These are phyloP conservation scores for Gnomoniopsis smithogilvyi DNA, from an alignment of 2,329 filamentous ascomycete species.

Conservation along the genomic window DNA sequence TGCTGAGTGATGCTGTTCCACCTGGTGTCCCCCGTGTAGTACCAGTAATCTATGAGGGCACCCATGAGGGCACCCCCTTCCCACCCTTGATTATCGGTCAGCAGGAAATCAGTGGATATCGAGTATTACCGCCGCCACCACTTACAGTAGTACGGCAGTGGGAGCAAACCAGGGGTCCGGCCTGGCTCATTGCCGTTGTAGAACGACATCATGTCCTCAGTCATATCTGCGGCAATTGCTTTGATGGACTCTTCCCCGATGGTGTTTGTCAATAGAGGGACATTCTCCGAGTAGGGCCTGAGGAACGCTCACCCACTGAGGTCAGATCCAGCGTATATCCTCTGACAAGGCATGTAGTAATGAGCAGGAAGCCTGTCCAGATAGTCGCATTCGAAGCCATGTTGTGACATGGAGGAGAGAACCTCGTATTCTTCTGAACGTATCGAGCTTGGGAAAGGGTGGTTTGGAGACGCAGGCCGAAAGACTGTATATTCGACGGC, in stretches of 20 bases:
- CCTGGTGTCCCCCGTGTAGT: constrained; percentile 69
- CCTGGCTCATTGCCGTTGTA: constrained; percentile 49
- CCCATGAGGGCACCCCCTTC: constrained; percentile 71
- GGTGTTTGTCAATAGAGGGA: background rate
- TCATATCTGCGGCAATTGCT: constrained; percentile 45
- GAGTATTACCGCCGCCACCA: constrained; percentile 4
- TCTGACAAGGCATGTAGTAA: background rate
- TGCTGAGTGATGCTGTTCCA: constrained; percentile 68
- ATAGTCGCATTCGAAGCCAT: background rate
- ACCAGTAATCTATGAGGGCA: constrained; percentile 79
- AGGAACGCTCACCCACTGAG: background rate
- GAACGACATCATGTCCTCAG: constrained; percentile 47
- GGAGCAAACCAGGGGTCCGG: constrained; percentile 48
- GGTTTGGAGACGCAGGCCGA: background rate
- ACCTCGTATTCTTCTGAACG: background rate
- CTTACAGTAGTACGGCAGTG: constrained; percentile 54
- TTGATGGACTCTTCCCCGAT: constrained; percentile 45
- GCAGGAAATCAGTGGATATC: constrained; percentile 1
- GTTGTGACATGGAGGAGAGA: background rate
- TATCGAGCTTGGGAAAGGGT: background rate
- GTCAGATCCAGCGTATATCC: constrained; percentile 5
- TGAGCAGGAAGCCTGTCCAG: background rate
- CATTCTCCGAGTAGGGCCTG: background rate
- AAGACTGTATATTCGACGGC: too few relatives aligned
- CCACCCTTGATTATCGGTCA: constrained; percentile 50